Evolutionary conservation across 805 yeast species (phyloP), one percentile per base, ranked within the genome.

Genomic region (Pichia kluyveri): DNA sequence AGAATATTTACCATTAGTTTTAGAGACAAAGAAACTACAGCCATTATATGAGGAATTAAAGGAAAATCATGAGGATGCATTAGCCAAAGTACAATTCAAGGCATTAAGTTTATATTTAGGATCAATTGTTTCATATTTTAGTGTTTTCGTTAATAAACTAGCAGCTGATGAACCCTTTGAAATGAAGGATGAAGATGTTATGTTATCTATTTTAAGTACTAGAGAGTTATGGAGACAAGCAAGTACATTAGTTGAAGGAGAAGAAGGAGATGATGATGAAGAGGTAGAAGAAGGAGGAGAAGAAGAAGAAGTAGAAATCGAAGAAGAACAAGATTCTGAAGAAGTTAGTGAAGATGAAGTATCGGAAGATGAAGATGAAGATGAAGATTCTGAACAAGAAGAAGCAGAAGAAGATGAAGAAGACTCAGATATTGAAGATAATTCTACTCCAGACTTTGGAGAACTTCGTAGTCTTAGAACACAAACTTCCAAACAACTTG

Each of bases 181-280:
- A 11, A 80, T 90, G 83, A 88, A 87, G 57, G 95, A 87, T 48
- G 91, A 85, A 55, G 85, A 91, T 3, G 83, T 91, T 2, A 91
- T 93, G 96, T 89, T 86, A 59, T 77, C 84, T 30, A 82, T 91
- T 34, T 69, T 91, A 46, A 80, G 84, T 46, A 74, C 93, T 3
- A 76, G 95, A 55, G 96, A 91, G 60, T 74, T 86, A 17, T 90
- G 96, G 96, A 77, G 93, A 60, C 90, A 85, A 58, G 96, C 95
- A 5, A 71, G 59, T 36, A 60, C 51, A 14, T 55, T 51, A 41
- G 60, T 58, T 8, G 65, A 60, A 37, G 51, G 39, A 5, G 50
- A 48, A 4, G 45, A 46, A 8, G 54, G 55, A 7, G 65, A 57
- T 10, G 65, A 58, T 2, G 50, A 54, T 7, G 61, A 57, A 18